phyloP scores from a whole-genome alignment of 2,329 filamentous ascomycete genomes.

The Colletotrichum sp. region DNA sequence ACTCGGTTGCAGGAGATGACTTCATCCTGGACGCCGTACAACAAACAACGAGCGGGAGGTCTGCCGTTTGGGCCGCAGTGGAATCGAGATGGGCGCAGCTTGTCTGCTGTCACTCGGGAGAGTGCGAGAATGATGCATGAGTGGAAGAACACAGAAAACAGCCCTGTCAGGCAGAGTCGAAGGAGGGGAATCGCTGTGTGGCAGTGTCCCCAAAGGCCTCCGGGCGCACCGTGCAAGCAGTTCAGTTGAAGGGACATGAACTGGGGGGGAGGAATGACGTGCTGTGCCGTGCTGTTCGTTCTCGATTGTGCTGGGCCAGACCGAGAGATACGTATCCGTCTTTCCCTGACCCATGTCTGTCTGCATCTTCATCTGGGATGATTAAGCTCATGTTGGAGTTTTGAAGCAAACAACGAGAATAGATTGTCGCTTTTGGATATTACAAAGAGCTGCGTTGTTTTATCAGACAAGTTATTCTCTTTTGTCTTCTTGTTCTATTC shows the following conservation, averaged over 20 bases:
- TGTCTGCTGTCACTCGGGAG: neutral
- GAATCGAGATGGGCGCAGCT: neutral
- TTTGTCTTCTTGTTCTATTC: neutral
- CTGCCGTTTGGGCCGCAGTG: neutral
- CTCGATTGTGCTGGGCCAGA: neutral
- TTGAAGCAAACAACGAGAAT: neutral
- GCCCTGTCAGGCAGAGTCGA: constrained; percentile 16
- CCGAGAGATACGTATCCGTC: neutral
- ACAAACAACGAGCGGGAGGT: neutral
- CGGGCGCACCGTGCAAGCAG: neutral
- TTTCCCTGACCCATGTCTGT: neutral
- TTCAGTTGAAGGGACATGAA: neutral
- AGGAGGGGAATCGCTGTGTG: neutral
- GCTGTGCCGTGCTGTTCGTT: neutral
- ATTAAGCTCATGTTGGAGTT: neutral
- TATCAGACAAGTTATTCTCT: accelerated
- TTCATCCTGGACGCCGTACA: neutral
- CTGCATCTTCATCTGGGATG: neutral
- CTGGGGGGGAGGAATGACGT: neutral
- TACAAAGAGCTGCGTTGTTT: neutral
- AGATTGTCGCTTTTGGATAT: neutral
- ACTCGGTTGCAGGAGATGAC: neutral
- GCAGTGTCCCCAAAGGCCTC: neutral
- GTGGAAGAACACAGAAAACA: neutral
- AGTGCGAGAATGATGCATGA: neutral